Evolutionary conservation across 352 stramenopile genomes (phyloP).

Genomic region (Heterotrichella gracilis): DNA sequence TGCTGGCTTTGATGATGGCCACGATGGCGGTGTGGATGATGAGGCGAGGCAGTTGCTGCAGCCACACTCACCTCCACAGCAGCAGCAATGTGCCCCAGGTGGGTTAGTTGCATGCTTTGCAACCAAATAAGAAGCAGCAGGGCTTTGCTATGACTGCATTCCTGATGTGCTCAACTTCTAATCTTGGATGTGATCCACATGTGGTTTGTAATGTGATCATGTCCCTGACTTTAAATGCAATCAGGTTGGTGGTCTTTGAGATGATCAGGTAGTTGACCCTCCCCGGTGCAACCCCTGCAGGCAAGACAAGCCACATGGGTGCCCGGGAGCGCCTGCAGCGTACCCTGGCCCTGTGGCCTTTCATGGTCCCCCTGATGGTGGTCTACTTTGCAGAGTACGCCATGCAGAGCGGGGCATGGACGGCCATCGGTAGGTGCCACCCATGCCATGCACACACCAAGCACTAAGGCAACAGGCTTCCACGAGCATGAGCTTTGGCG

Average conservation of each 20-base stretch:
- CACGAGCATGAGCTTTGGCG: too few relatives aligned
- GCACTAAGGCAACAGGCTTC: too few relatives aligned
- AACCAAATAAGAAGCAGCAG: too few relatives aligned
- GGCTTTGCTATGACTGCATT: too few relatives aligned
- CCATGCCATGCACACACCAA: too few relatives aligned
- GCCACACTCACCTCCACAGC: too few relatives aligned
- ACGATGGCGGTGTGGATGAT: not conserved
- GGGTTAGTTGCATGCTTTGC: too few relatives aligned
- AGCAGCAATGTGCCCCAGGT: too few relatives aligned
- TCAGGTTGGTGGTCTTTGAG: not conserved
- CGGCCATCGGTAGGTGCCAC: too few relatives aligned
- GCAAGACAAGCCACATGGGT: not conserved
- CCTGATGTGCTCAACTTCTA: too few relatives aligned
- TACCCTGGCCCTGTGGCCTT: not conserved
- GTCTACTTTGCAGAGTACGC: slow-evolving; percentile 11
- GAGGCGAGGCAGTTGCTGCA: not conserved
- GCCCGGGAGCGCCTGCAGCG: not conserved
- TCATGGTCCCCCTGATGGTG: not conserved
- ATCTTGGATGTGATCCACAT: too few relatives aligned
- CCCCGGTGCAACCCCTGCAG: not conserved
- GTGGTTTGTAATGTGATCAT: too few relatives aligned
- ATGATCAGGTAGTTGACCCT: not conserved
- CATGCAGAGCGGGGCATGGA: not conserved
- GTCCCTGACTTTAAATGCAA: not conserved
- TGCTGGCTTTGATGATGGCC: not conserved